Evolutionary conservation across 176 grass and related monocot species (phyloP), one percentile per base, ranked within the genome.

Genomic region (Oryza meyeriana): DNA sequence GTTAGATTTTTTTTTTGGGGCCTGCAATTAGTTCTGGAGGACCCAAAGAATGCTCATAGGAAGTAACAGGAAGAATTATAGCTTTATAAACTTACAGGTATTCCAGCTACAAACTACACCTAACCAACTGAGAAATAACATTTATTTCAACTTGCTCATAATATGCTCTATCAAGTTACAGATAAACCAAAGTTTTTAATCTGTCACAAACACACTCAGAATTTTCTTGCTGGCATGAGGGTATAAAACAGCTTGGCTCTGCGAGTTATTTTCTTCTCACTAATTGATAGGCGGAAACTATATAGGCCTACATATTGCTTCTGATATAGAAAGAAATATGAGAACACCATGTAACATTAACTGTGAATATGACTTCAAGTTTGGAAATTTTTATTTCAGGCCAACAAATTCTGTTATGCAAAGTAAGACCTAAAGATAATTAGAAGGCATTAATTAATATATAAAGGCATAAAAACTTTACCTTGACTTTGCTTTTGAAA

Each of bases 401-500:
- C 66, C 28, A 66, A 64, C 33, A 81, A 14, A 41, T 65, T 74
- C 62, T 38, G 18, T 30, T 71, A 32, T 39, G 66, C 45, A 52
- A 64, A 85, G 79, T 70, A 85, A 24, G 27, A 44, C 42, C 39
- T 75, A 72, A 14, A 58, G 5, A 26, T 58, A 71, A 55, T 34
- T 7, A 72, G 32, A 89, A 81, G 72, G 57, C 69, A 83, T 33
- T 34, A 64, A 39, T 31, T 61, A 87, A 79, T 75, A 82, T 78
- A 11, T 29, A 62, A 59, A 29, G 36, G 20, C 22, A 30, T n/a
- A 52, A 63, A 67, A 30, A 57, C 13, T 79, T 84, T 92, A 92
- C 92, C 89, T 91, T 80, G 87, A 89, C 62, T 81, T 89, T 8
- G 87, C 87, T 87, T 87, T 94, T 71, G 76, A 83, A 83, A 94